These are phyloP conservation scores for Emericellopsis terricola DNA, from an alignment of 495 filamentous ascomycete species.

Conservation along the genomic window DNA sequence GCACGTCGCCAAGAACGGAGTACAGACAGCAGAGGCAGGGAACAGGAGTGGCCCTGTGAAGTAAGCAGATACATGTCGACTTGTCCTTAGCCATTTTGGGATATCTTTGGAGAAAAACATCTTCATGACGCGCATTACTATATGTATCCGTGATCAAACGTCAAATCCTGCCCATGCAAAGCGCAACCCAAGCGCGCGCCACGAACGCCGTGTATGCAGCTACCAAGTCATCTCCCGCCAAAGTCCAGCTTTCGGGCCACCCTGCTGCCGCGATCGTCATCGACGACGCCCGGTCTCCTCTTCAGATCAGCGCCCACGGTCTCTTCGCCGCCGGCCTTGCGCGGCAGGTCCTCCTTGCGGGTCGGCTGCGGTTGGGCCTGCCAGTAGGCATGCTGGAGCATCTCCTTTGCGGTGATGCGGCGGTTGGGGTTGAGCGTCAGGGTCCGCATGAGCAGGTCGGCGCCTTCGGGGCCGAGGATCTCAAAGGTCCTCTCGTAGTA, in stretches of 20 bases:
- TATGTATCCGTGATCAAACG: no score
- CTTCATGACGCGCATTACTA: no score
- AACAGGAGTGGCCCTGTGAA: no score
- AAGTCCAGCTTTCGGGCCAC: conserved; percentile 86
- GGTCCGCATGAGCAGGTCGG: conserved; percentile 77
- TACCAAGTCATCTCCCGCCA: conserved; percentile 25
- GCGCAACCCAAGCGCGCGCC: no score
- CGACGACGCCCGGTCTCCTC: conserved; percentile 54
- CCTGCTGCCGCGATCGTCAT: conserved; percentile 40
- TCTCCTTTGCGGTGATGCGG: conserved; percentile 53
- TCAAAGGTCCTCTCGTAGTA: conserved; percentile 56
- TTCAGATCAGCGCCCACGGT: conserved; percentile 77
- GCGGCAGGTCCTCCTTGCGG: conserved; percentile 64
- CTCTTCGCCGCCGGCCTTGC: conserved; percentile 36
- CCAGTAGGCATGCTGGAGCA: conserved; percentile 81
- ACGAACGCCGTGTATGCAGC: no score
- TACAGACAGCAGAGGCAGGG: no score
- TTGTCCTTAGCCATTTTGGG: no score
- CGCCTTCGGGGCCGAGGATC: conserved; percentile 59
- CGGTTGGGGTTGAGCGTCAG: conserved; percentile 70
- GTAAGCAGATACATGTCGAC: no score
- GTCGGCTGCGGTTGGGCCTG: conserved; percentile 65
- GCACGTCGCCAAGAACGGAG: conserved; percentile 17
- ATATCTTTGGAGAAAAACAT: no score
- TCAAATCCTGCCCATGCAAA: no score